A percentile compares a stretch with the other conserved stretches of the same genome.
phyloP scores from a whole-genome alignment of 1,284 basidiomycete genomes.

The Fomitiporia mediterranea region DNA sequence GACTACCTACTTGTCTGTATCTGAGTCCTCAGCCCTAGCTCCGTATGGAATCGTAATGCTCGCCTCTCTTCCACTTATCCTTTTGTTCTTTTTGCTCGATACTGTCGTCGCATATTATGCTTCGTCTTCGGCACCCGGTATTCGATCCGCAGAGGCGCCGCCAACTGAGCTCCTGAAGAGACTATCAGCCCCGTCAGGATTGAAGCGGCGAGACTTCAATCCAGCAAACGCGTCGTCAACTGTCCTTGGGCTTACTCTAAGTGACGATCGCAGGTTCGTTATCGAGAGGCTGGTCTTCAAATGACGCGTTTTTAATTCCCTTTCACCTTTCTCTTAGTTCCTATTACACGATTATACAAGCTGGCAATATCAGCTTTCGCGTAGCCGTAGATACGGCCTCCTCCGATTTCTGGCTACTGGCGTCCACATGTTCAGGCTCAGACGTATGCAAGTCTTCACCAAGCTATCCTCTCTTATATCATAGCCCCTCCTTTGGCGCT shows the following conservation, averaged over 20 bases:
- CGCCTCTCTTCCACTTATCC: not conserved
- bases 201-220: not conserved
- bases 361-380: constrained; percentile 60
- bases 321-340: constrained; percentile 38
- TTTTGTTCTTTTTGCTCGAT: not conserved
- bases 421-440: constrained; percentile 51
- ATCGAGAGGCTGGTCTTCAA: not conserved
- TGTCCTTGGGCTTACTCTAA: constrained; percentile 7
- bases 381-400: constrained; percentile 75
- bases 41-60: constrained; percentile 7
- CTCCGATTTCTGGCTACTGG: constrained; percentile 66
- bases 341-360: constrained; percentile 56
- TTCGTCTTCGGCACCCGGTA: not conserved
- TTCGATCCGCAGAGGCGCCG: not conserved
- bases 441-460: constrained; percentile 51
- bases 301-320: not conserved
- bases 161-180: not conserved
- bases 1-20: not conserved
- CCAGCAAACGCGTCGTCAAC: constrained; percentile 1
- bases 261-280: constrained; percentile 12
- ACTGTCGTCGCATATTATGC: not conserved
- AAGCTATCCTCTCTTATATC: constrained; percentile 59
- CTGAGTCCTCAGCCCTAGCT: not conserved
- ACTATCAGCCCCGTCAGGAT: not conserved
- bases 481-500: constrained; percentile 56